Percentiles rank a stretch among this genome's conserved stretches.
phyloP scores from a whole-genome alignment of 169 alveolate genomes.

The Plasmodium coatneyi region DNA sequence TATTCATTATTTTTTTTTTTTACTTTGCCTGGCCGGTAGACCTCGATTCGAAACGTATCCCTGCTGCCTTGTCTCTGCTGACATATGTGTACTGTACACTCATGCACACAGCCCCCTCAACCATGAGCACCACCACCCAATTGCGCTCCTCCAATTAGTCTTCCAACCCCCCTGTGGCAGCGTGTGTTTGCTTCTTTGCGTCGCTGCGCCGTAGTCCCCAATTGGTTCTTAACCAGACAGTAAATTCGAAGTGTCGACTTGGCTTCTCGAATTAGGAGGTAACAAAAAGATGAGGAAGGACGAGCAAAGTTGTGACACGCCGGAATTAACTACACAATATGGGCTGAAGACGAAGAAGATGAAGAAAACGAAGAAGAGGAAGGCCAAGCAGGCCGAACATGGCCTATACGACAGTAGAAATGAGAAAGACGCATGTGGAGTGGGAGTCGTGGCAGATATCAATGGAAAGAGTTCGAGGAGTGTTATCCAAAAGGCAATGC shows the following conservation, averaged over 20 bases:
- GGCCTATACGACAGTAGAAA: constrained; percentile 80
- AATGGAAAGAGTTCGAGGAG: constrained; percentile 75
- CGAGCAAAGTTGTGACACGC: background rate
- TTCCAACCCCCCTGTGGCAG: background rate
- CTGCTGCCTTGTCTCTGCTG: background rate
- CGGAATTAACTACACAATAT: background rate
- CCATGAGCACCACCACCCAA: background rate
- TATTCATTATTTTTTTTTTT: background rate
- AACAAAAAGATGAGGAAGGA: background rate
- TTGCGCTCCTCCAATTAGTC: background rate
- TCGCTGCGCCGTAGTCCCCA: background rate
- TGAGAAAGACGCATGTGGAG: constrained; percentile 85
- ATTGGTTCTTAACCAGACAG: background rate
- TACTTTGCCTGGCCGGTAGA: background rate
- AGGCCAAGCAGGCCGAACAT: background rate
- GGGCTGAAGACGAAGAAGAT: background rate
- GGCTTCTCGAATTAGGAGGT: background rate
- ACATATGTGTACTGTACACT: background rate
- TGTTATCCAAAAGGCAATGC: constrained; percentile 78
- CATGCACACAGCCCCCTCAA: background rate
- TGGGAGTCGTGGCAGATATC: constrained; percentile 82
- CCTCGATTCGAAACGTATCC: background rate
- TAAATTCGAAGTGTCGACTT: background rate
- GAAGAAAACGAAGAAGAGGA: constrained; percentile 11
- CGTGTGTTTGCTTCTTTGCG: background rate